Evolutionary conservation across 108 stramenopile genomes (phyloP), one percentile per base, ranked within the genome.

Genomic region (Craspedostauros australis): DNA sequence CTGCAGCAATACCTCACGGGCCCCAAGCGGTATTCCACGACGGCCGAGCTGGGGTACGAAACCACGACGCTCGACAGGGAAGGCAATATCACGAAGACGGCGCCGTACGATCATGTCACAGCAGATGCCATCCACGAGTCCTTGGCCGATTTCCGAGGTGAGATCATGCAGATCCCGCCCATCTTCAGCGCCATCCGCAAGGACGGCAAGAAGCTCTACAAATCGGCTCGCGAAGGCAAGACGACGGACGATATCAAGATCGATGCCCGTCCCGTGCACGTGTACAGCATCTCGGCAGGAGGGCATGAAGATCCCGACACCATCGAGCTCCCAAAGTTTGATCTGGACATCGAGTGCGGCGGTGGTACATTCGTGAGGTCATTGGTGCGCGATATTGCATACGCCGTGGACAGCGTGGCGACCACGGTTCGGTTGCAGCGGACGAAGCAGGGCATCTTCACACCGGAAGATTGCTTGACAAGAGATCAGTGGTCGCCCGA

Each of bases 321-420:
- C 2, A 51, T 62, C 5, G 38, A 46, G 14, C 26, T 84, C 20
- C 93, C 93, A 6, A 60, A 49, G 32, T 91, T 97, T 53, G 58
- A 56, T 18, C 46, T 95, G 11, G 68, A 73, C 11, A 62, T 94
- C 3, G 87, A 86, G 60, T 95, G 91, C 62, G 88, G 91, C 3
- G 96, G 96, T 2, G 94, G 87, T 0, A 89, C 91, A 4, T 96
- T 93, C 65, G 75, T 96, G 28, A 66, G 96, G 33, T 77, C 91
- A 5, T 60, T 96, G 30, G 79, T 95, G 20, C 54, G 82, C 5
- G 96, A 97, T 58, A 67, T 97, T 31, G 96, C 70, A 3, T 69
- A 76, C 47, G 59, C 72, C 46, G 47, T 89, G 9, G 75, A 69
- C 20, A 73, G 91, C 0, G 67, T 73, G 32, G 96, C 88, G 3